phyloP scores from a whole-genome alignment of 2,329 filamentous ascomycete species.

The Hansfordia pulvinata region DNA sequence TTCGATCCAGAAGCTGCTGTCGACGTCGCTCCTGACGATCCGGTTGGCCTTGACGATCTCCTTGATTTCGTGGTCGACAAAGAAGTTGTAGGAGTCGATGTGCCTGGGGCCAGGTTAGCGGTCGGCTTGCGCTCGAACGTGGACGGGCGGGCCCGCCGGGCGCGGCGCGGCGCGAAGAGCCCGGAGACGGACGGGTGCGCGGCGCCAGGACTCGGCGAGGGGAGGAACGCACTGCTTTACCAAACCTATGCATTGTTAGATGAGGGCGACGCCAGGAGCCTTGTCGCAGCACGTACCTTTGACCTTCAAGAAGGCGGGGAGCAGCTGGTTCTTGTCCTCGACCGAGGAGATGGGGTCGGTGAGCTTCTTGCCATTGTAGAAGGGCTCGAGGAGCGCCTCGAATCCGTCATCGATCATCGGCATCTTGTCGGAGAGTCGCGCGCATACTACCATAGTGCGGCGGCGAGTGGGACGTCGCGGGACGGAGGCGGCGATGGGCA shows the following conservation, averaged over 20 bases:
- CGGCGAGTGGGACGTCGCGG: background rate
- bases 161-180: too few relatives aligned
- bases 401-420: conserved; percentile 46
- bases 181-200: too few relatives aligned
- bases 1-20: conserved; percentile 85
- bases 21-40: conserved; percentile 79
- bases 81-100: conserved; percentile 98
- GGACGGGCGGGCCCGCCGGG: too few relatives aligned
- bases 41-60: conserved; percentile 90
- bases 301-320: conserved; percentile 95
- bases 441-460: background rate
- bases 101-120: conserved; percentile 37
- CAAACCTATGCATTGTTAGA: conserved; percentile 31
- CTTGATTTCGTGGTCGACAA: conserved; percentile 91
- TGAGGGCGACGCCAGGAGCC: conserved; percentile 10
- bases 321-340: conserved; percentile 89
- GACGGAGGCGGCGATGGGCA: background rate
- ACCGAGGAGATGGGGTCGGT: conserved; percentile 50
- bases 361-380: conserved; percentile 55
- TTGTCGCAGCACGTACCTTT: conserved; percentile 51
- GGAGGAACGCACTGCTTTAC: conserved; percentile 60
- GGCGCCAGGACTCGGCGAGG: background rate
- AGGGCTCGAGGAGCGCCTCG: conserved; percentile 52
- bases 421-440: conserved; percentile 23
- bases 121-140: too few relatives aligned